Percentiles rank a stretch among this genome's conserved stretches.
These are phyloP conservation scores for Begonia fuchsioides DNA, from an alignment of 306 rosid species.

Conservation along the genomic window DNA sequence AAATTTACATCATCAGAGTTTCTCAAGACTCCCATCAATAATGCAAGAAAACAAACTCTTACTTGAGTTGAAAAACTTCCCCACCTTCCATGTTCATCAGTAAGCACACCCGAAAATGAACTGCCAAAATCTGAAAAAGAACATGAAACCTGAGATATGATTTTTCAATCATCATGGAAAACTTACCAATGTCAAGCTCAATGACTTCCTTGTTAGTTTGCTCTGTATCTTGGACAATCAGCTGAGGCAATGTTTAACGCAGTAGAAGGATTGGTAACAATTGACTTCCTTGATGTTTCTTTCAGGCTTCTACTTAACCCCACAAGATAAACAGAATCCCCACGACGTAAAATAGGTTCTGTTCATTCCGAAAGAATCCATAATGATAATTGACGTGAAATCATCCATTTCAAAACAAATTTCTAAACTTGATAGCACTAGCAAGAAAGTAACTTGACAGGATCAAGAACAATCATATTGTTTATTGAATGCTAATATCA, in stretches of 20 bases:
- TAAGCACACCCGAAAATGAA: conserved; percentile 80
- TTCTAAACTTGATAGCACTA: no score
- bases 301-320: conserved; percentile 97
- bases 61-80: conserved; percentile 99
- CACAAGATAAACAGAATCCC: conserved; percentile 86
- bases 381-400: conserved; percentile 1
- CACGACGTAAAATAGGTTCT: conserved; percentile 78
- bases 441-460: no score
- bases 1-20: conserved; percentile 8
- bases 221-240: conserved; percentile 84
- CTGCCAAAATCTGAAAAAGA: conserved; percentile 73
- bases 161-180: not conserved
- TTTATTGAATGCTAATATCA: no score
- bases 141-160: conserved; percentile 8
- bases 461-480: no score
- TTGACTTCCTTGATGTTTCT: conserved; percentile 95
- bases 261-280: conserved; percentile 87
- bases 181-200: conserved; percentile 98
- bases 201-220: conserved; percentile 97
- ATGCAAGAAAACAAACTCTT: not conserved
- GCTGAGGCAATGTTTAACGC: conserved; percentile 86
- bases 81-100: conserved; percentile 95
- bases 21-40: not conserved
- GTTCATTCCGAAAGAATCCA: conserved; percentile 22
- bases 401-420: not conserved